Conservation (phyloP, 805 yeast species). For the Myxozyma nipponensis region DNA sequence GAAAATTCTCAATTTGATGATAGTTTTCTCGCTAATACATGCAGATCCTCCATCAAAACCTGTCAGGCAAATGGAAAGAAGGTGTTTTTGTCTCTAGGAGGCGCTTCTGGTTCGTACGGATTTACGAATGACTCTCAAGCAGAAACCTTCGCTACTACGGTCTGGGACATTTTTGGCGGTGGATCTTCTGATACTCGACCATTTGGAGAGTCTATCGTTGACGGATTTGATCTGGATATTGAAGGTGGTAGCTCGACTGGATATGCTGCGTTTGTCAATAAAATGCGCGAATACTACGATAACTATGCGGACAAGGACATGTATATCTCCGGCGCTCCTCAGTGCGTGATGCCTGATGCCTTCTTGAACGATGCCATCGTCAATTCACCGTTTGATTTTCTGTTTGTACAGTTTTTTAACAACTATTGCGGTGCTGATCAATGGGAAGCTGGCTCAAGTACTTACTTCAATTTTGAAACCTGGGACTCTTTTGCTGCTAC, state of each 20-base stretch:
- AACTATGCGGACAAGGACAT: constrained; percentile 52
- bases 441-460: constrained; percentile 15
- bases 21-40: not conserved
- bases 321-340: constrained; percentile 87
- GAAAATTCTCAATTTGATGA: not conserved
- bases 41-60: constrained; percentile 30
- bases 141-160: constrained; percentile 49
- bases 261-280: constrained; percentile 57
- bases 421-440: constrained; percentile 61
- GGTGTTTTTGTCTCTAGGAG: constrained; percentile 74
- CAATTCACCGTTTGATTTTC: constrained; percentile 68
- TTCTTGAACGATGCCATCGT: constrained; percentile 62
- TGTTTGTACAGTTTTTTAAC: constrained; percentile 77
- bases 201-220: constrained; percentile 71
- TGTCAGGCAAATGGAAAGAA: constrained; percentile 81
- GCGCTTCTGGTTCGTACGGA: constrained; percentile 59
- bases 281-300: constrained; percentile 46
- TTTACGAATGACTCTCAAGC: constrained; percentile 53
- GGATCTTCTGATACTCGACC: constrained; percentile 47
- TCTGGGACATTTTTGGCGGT: constrained; percentile 55
- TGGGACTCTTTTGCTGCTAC: constrained; percentile 52
- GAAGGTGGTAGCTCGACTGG: constrained; percentile 57
- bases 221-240: constrained; percentile 79
- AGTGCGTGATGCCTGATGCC: constrained; percentile 83
- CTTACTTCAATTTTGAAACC: constrained; percentile 50